phyloP scores from a whole-genome alignment of 345 rosid genomes.

The Rhizophora mangle region DNA sequence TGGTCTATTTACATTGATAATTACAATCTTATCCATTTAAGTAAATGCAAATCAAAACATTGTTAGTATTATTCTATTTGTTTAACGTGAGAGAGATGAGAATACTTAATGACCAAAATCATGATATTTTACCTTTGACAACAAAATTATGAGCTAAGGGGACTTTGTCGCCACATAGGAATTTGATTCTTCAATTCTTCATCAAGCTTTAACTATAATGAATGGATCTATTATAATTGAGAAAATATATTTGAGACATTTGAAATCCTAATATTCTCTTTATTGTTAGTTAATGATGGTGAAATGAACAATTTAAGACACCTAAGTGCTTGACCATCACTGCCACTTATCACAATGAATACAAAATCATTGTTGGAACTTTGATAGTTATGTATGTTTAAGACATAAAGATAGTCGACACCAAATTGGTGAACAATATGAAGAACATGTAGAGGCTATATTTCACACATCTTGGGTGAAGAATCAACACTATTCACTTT shows the following conservation, averaged over 20 bases:
- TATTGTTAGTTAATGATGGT: constrained; percentile 6
- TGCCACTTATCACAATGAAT: constrained; percentile 72
- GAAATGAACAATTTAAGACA: constrained; percentile 47
- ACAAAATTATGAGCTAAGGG: constrained; percentile 81
- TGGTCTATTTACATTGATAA: too few species aligned
- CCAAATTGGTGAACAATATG: constrained; percentile 75
- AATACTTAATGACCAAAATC: too few species aligned
- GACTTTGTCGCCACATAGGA: constrained; percentile 42
- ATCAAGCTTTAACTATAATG: constrained; percentile 27
- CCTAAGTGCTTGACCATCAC: constrained; percentile 91
- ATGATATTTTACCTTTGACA: constrained; percentile 60
- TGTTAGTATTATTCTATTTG: too few species aligned
- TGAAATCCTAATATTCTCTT: constrained; percentile 17
- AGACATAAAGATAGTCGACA: constrained; percentile 75
- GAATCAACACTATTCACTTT: constrained; percentile 31
- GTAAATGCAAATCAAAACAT: too few species aligned
- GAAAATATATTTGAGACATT: constrained; percentile 9
- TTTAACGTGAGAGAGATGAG: too few species aligned
- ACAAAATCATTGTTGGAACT: constrained; percentile 32
- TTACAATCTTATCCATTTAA: too few species aligned
- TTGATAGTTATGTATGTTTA: constrained; percentile 34
- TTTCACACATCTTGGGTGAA: constrained; percentile 45
- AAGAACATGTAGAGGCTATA: constrained; percentile 57
- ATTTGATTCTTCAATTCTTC: constrained; percentile 36
- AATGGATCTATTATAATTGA: constrained; percentile 19